These are phyloP conservation scores for Climacium dendroides DNA, from an alignment of 225 moss, liverwort and hornwort species.

Conservation along the genomic window DNA sequence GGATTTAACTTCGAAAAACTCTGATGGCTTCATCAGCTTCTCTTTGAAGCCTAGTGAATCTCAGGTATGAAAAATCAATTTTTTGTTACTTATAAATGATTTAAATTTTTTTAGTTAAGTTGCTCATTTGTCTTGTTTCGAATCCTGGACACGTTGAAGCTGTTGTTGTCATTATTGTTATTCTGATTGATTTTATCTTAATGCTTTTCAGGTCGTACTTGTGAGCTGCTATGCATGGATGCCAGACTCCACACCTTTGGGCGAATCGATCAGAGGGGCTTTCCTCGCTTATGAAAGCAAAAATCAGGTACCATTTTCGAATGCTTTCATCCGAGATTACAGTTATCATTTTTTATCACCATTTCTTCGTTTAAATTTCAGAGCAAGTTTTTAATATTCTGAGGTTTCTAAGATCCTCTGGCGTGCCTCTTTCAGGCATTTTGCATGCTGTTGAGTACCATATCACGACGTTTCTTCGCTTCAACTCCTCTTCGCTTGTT, in stretches of 20 bases:
- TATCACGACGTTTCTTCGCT: background rate
- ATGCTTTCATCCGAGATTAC: background rate
- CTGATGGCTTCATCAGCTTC: conserved; percentile 69
- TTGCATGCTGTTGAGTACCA: background rate
- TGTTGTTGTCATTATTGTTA: background rate
- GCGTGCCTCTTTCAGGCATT: background rate
- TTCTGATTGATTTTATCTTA: background rate
- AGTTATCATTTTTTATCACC: background rate
- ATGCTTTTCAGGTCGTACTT: conserved; percentile 41
- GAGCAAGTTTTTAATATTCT: background rate
- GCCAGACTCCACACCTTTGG: conserved; percentile 28
- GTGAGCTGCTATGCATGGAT: conserved; percentile 60
- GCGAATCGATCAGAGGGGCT: conserved; percentile 44
- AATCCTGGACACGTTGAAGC: background rate
- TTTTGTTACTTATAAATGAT: background rate
- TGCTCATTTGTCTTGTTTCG: background rate
- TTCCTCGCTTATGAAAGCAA: conserved; percentile 83
- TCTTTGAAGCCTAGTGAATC: conserved; percentile 68
- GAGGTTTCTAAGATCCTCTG: background rate
- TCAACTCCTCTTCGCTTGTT: background rate
- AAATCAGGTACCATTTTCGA: conserved; percentile 51
- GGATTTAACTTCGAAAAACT: conserved; percentile 27
- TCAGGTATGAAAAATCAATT: conserved; percentile 28
- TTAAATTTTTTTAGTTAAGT: background rate
- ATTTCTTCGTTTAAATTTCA: background rate